phyloP scores from a whole-genome alignment of 1,284 basidiomycete species.

The Ganoderma resinaceum region DNA sequence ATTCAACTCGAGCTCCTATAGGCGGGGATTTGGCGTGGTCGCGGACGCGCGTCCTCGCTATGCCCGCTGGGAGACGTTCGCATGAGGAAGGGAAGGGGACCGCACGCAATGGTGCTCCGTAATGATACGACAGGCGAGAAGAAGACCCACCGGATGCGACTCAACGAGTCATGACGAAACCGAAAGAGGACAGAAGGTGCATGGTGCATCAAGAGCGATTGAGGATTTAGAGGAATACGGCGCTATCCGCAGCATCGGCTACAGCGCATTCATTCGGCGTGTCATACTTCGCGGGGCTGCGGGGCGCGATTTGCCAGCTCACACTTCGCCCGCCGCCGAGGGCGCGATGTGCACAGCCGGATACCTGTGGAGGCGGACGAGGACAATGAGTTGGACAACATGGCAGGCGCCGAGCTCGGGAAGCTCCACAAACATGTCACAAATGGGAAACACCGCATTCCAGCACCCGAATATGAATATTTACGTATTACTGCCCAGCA shows the following conservation, averaged over 20 bases:
- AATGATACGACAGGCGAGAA: not conserved
- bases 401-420: not conserved
- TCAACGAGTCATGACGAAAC: not conserved
- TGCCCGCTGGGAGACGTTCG: not conserved
- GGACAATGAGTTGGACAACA: not conserved
- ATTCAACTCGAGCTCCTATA: not conserved
- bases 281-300: not conserved
- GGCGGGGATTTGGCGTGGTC: not conserved
- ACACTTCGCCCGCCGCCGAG: not conserved
- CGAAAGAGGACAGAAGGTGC: not conserved
- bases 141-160: not conserved
- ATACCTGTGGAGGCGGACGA: not conserved
- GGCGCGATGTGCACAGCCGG: not conserved
- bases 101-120: not conserved
- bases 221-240: not conserved
- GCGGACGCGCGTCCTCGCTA: not conserved
- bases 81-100: not conserved
- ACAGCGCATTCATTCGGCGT: not conserved
- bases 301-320: not conserved
- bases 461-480: not conserved
- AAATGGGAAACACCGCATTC: not conserved
- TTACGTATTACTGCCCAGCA: not conserved
- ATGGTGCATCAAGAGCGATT: slow-evolving; percentile 1
- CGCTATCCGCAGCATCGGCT: slow-evolving; percentile 3
- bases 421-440: not conserved